Evolutionary conservation across 345 rosid genomes (phyloP), one percentile per base, ranked within the genome.

Genomic region (Toxicodendron radicans): DNA sequence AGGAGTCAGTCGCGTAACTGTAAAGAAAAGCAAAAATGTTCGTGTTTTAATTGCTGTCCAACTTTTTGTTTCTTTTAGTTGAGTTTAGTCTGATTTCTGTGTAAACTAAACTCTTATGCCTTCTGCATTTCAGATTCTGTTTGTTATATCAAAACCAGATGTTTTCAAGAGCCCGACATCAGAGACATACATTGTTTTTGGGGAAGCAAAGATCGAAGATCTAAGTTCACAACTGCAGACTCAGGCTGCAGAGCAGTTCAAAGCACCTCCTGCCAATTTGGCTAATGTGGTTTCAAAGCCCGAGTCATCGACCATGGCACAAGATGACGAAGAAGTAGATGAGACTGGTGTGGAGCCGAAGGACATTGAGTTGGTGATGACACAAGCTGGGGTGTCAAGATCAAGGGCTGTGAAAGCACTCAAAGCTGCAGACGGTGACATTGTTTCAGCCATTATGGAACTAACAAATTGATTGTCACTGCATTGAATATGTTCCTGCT

Each of bases 301-400:
- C 14, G 69, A 66, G 48, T 52, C 69, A n/a, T 24, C 35, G 24
- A 32, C 69, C n/a, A 46, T 27, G 18, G 69, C 48, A 21, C 56
- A 66, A 33, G 69, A 66, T 20, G 69, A 66, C 35, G 69, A 66
- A 49, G 69, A 66, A 66, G 69, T 66, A 21, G 69, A 66, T 24
- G 69, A 66, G 35, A 46, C 56, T 7, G 69, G 56, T 2, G 69
- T 66, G 46, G 69, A 66, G 23, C 56, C 69, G 0, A 52, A 52
- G 54, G 69, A 66, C 69, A 66, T 66, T 46, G 69, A 66, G 48
- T 66, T 66, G 69, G 69, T 66, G 20, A 66, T 24, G 56, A 66
- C 69, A 66, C 56, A 66, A 30, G 69, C 69, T 7, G 69, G 69
- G 17, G 69, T 66, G 6, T 66, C 69, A 0, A 46, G 56, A 35